These are phyloP conservation scores for Talaromyces sp. DNA, from an alignment of 2,329 filamentous ascomycete genomes.

Conservation along the genomic window DNA sequence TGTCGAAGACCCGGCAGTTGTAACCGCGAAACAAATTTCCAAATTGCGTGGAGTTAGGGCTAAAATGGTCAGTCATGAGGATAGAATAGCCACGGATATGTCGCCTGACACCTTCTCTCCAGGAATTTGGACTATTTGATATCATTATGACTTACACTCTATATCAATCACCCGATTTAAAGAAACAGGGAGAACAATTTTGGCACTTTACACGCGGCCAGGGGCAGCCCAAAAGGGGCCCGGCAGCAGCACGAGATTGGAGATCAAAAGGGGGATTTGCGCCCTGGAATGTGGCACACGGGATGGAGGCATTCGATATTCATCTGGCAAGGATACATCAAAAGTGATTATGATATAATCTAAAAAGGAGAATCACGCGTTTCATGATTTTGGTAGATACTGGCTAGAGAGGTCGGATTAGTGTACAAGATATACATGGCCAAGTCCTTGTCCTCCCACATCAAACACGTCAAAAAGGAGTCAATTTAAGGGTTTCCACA, in stretches of 20 bases:
- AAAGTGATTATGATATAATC: not conserved
- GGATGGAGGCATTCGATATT: not conserved
- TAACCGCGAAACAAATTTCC: not conserved
- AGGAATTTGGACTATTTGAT: no score
- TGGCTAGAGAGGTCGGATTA: not conserved
- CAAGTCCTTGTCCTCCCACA: not conserved
- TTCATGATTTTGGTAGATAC: not conserved
- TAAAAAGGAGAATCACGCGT: not conserved
- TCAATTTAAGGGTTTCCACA: not conserved
- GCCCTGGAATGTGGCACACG: conserved; percentile 8
- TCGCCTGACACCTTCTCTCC: no score
- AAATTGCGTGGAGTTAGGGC: not conserved
- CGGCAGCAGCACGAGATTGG: not conserved
- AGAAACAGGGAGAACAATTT: not conserved
- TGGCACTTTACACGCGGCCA: conserved; percentile 6
- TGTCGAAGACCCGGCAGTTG: not conserved
- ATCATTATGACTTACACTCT: no score
- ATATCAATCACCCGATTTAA: no score
- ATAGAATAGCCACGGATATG: no score
- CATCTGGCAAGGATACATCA: not conserved
- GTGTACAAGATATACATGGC: not conserved
- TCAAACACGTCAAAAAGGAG: not conserved
- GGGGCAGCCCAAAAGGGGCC: not conserved
- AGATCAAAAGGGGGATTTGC: not conserved
- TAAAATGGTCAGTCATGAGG: not conserved